Evolutionary conservation across 23 red algal genomes (phyloP).

Genomic region (Gracilaria domingensis): DNA sequence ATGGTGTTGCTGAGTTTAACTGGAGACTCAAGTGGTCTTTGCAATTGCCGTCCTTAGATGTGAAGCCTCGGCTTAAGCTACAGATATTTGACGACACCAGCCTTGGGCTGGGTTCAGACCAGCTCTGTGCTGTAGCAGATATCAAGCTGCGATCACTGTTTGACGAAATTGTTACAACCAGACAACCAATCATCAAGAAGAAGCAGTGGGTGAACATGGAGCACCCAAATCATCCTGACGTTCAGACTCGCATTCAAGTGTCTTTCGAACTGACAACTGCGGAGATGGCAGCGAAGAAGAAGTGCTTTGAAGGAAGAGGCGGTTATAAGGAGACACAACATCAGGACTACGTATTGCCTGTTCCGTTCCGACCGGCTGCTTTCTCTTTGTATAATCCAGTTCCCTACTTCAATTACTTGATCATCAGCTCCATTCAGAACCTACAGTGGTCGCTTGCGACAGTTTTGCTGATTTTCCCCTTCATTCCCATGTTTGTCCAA

Average conservation of each 20-base stretch:
- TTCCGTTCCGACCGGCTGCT: conserved; percentile 78
- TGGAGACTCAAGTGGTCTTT: conserved; percentile 84
- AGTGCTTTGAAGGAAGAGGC: conserved; percentile 69
- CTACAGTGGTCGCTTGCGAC: conserved; percentile 69
- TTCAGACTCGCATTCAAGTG: conserved; percentile 66
- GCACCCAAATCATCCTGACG: conserved; percentile 80
- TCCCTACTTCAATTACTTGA: conserved; percentile 81
- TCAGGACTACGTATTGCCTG: conserved; percentile 79
- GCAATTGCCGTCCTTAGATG: conserved; percentile 69
- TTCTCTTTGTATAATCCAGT: conserved; percentile 83
- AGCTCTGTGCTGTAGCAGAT: conserved; percentile 73
- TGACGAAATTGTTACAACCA: conserved; percentile 63
- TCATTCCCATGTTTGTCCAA: conserved; percentile 78
- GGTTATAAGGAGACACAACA: conserved; percentile 70
- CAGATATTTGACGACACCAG: conserved; percentile 84
- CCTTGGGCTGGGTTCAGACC: conserved; percentile 67
- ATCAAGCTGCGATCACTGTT: conserved; percentile 85
- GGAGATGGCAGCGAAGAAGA: conserved; percentile 76
- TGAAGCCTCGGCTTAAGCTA: conserved; percentile 84
- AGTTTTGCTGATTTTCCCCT: conserved; percentile 81
- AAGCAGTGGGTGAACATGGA: conserved; percentile 76
- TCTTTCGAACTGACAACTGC: conserved; percentile 74
- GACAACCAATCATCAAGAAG: conserved; percentile 77
- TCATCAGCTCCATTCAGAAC: conserved; percentile 61
- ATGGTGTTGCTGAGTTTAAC: conserved; percentile 80